These are phyloP conservation scores for Vitis hybrid DNA, from an alignment of 177 flowering plant genomes.

Conservation along the genomic window DNA sequence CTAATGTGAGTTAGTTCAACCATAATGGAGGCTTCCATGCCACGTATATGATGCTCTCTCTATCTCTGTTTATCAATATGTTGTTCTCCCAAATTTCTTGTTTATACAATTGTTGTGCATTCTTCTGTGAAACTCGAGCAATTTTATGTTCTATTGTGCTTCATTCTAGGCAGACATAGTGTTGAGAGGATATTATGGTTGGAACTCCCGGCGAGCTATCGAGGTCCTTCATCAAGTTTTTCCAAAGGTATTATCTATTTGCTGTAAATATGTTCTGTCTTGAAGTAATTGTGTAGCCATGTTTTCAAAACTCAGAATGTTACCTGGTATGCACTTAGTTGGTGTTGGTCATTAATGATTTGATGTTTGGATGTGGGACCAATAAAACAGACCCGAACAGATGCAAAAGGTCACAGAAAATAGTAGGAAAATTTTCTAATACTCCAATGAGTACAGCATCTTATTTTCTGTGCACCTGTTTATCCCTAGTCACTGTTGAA, in stretches of 20 bases:
- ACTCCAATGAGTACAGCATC: no score
- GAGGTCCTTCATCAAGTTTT: constrained; percentile 70
- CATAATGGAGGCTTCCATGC: no score
- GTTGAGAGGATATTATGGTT: constrained; percentile 68
- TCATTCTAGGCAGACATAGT: constrained; percentile 66
- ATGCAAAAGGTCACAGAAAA: background rate
- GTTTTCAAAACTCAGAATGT: background rate
- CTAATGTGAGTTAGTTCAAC: no score
- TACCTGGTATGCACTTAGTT: background rate
- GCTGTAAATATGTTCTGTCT: background rate
- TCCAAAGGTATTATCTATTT: constrained; percentile 52
- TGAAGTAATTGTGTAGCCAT: background rate
- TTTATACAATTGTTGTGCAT: background rate
- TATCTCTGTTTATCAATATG: background rate
- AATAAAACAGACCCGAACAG: background rate
- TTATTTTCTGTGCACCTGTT: no score
- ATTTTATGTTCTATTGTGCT: background rate
- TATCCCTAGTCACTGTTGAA: no score
- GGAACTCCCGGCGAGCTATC: constrained; percentile 84
- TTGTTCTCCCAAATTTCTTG: background rate
- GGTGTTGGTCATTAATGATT: background rate
- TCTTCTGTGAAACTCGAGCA: background rate
- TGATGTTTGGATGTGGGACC: no score
- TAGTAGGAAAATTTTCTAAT: background rate
- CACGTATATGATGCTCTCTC: background rate